phyloP scores from a whole-genome alignment of 805 yeast genomes.

The Debaryomyces maramus region DNA sequence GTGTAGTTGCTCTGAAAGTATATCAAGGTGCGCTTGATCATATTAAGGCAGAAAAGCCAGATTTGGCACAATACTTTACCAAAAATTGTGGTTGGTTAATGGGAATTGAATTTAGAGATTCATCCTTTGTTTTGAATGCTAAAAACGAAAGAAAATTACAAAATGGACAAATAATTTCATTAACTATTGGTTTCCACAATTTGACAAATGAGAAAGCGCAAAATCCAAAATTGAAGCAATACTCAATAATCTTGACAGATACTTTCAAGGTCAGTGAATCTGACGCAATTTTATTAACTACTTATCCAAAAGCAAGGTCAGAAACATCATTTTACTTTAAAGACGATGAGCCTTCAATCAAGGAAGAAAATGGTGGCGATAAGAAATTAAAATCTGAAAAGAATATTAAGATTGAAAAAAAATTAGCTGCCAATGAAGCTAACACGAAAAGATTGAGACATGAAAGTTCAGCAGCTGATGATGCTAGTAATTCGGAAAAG shows the following conservation, averaged over 20 bases:
- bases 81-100: slow-evolving; percentile 85
- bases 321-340: slow-evolving; percentile 85
- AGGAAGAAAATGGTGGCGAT: slow-evolving; percentile 8
- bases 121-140: slow-evolving; percentile 66
- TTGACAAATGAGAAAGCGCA: slow-evolving; percentile 48
- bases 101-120: slow-evolving; percentile 87
- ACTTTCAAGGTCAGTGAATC: slow-evolving; percentile 68
- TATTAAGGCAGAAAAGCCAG: slow-evolving; percentile 60
- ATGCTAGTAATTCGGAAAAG: slow-evolving; percentile 61
- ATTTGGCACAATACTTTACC: slow-evolving; percentile 61
- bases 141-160: slow-evolving; percentile 68
- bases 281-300: slow-evolving; percentile 68
- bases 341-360: slow-evolving; percentile 48
- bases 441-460: slow-evolving; percentile 76
- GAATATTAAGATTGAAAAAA: slow-evolving; percentile 32
- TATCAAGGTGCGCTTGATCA: slow-evolving; percentile 63
- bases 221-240: slow-evolving; percentile 54
- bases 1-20: slow-evolving; percentile 63
- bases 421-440: slow-evolving; percentile 29
- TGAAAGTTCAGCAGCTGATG: slow-evolving; percentile 71
- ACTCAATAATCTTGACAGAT: slow-evolving; percentile 76
- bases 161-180: slow-evolving; percentile 72
- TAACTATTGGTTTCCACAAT: slow-evolving; percentile 75
- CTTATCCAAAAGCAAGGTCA: slow-evolving; percentile 65
- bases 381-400: slow-evolving; percentile 41